Evolutionary conservation across 106 monocot species (phyloP), one percentile per base, ranked within the genome.

Genomic region (Ottelia alismoides): DNA sequence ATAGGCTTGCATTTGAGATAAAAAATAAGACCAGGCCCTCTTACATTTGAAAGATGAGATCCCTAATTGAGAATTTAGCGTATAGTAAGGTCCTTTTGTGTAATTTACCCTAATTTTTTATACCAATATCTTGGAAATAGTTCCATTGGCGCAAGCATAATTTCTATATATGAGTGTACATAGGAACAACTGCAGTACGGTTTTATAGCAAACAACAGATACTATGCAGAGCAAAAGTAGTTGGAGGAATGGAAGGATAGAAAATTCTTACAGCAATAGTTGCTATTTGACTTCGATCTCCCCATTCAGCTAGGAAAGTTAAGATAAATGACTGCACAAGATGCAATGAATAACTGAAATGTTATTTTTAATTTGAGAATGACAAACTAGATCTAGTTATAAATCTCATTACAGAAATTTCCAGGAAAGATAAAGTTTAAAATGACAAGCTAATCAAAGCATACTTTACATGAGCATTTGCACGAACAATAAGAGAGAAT

Each of bases 251-350:
- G 2, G 6, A 0, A 35, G 51, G 19, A 25, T 22, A 25, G 49
- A 17, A 30, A 59, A 16, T 22, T 35, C 72, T 76, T 84, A 93
- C 93, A 16, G 84, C 93, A 58, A 93, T 93, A 19, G 93, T 93
- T 49, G 93, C 84, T 59, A 93, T 93, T 66, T 93, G 93, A 56
- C 93, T 93, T 18, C 87, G 87, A 60, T 93, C 93, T 20, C 93
- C 93, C 93, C 87, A 93, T 69, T 93, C 93, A 45, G 93, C 93
- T 19, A 93, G 62, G 64, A 93, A 93, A 4, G 93, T 88, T 64
- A 93, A 76, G 52, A 93, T 78, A 68, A 93, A 93, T 35, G 93
- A 87, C 87, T 98, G 79, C 79, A 80, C 2, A 43, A n/a, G n/a
- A n/a, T 47, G 2, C n/a, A 54, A 29, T 0, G 47, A 6, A 2